Percentiles rank a stretch among this genome's conserved stretches.
Conservation (phyloP, 2,329 filamentous ascomycete genomes). For the Ophiostoma sp. region DNA sequence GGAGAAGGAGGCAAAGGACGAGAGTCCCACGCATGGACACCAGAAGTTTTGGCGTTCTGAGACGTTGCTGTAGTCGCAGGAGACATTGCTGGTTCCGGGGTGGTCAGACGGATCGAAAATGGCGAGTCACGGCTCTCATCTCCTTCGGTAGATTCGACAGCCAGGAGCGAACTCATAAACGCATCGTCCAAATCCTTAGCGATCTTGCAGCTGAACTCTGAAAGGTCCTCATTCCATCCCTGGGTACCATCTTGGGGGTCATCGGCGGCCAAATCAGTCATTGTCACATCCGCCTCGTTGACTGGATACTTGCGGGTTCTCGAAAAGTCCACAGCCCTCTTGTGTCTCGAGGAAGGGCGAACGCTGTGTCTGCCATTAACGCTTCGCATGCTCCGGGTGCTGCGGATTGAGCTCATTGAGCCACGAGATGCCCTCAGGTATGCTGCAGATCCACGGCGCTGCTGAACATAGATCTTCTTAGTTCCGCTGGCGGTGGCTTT, state of each 20-base stretch:
- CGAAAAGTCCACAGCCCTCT: conserved; percentile 52
- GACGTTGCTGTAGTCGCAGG: background rate
- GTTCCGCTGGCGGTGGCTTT: conserved; percentile 12
- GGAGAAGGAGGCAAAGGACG: conserved; percentile 49
- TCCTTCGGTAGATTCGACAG: conserved; percentile 24
- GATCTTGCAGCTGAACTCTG: conserved; percentile 77
- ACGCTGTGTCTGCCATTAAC: conserved; percentile 36
- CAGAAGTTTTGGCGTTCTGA: conserved; percentile 2
- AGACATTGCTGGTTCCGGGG: conserved; percentile 25
- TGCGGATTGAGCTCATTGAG: conserved; percentile 48
- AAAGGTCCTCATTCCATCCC: conserved; percentile 64
- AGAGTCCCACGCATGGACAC: conserved; percentile 38
- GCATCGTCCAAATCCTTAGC: conserved; percentile 89
- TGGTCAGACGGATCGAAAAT: conserved; percentile 40
- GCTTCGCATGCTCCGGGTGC: conserved; percentile 32
- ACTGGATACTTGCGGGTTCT: conserved; percentile 39
- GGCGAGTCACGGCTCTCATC: conserved; percentile 36
- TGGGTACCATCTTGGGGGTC: conserved; percentile 24
- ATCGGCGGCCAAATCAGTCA: conserved; percentile 2
- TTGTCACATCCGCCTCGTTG: conserved; percentile 20
- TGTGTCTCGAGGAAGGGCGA: conserved; percentile 44
- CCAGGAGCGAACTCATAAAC: conserved; percentile 63
- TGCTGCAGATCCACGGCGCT: conserved; percentile 31
- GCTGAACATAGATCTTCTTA: conserved; percentile 29
- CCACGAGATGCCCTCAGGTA: conserved; percentile 34